Evolutionary conservation across 306 rosid genomes (phyloP), one percentile per base, ranked within the genome.

Genomic region (Senna siamea): DNA sequence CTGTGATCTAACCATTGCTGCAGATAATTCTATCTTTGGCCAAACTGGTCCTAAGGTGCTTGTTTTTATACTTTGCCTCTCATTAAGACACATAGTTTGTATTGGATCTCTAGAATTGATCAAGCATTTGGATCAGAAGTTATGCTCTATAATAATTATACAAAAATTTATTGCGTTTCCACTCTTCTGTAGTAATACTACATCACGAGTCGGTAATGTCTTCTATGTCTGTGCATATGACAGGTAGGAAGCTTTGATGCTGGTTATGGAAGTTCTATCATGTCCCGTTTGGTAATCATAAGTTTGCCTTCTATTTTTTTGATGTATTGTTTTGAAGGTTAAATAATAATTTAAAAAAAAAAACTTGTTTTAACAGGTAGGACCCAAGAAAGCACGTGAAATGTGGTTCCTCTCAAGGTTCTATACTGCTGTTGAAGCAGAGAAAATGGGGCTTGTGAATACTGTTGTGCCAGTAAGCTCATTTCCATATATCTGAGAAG

Each of bases 41-140:
- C 98, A 93, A 85, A 93, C 98, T 55, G 98, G 98, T 72, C 98
- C 98, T 59, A 93, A 93, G 98, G 97, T 93, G 73, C 60, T 78
- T 71, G 13, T 60, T 76, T 70, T 9, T 57, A 53, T 65, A 6
- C 54, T 66, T 35, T 67, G 2, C 9, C 15, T 41, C 35, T 72
- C 3, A 26, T 30, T n/a, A 44, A 15, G 67, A 63, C n/a, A 63
- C n/a, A 28, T 51, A 4, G 20, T 48, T n/a, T 4, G 0, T 47
- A 47, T 47, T 15, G 19, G 52, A 47, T 13, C 5, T 2, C 52
- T 47, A 13, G 52, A 35, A 34, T 12, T 52, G 15, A 75, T 40
- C 47, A 64, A 30, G n/a, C 54, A 74, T 70, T 41, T 60, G 13
- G 4, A 70, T 41, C 67, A n/a, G n/a, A n/a, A n/a, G n/a, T n/a